Base-by-base conservation (phyloP, 129 eudicot species). In the Flaveria sonorensis region DNA sequence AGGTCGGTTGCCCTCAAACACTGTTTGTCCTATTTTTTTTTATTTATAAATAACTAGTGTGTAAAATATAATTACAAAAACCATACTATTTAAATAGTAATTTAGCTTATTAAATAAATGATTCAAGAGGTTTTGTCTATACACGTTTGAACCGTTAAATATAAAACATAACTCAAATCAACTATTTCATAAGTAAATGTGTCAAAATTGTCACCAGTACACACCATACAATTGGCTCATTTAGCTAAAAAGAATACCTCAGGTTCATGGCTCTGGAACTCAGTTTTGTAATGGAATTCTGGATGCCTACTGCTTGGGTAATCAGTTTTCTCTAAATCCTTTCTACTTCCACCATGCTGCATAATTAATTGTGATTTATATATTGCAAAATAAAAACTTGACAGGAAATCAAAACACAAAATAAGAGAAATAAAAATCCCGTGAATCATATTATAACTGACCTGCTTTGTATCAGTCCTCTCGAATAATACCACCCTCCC, bases 191-290 rank as follows among this genome's bases (percentile, higher is more conserved):
- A 63, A 23, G 67, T 63, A 63, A 62, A 28, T 28, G 12, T 30
- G 69, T 63, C 46, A 32, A 63, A 63, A 63, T n/a, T 40, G 50
- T 46, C 24, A 39, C 50, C 26, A 9, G 50, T n/a, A 40, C 50
- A 66, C 50, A 19, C 12, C 39, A 40, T 8, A 66, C 26, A 9
- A n/a, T 36, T 66, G 16, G 71, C 51, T 39, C 26, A n/a, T 39
- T 50, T 68, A 16, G 51, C 56, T 36, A 18, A 15, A 48, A 28
- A 36, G 81, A 56, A 47, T 82, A 95, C 99, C 99, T 95, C 99
- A 16, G 99, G 99, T 79, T 95, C 99, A 78, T 95, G 99, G 71
- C 99, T 95, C 85, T 95, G 99, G 77, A 95, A 95, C 85, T 95
- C 99, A 10, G 99, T 95, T 85, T 95, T 89, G 88, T 95, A 95